Base-by-base conservation (phyloP, 176 grass and related monocot genomes). In the Ampelocalamus luodianensis region DNA sequence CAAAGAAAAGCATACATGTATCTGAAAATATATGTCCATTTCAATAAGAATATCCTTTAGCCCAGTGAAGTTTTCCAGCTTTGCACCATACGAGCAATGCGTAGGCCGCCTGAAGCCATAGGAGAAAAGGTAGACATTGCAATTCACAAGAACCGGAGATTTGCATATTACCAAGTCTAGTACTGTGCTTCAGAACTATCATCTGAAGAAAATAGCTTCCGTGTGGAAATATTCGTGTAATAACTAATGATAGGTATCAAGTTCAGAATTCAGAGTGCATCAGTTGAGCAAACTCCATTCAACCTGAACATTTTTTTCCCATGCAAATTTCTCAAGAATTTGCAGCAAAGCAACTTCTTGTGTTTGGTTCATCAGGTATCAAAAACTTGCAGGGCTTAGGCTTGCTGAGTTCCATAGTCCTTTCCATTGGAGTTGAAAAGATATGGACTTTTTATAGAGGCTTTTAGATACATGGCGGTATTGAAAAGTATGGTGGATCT, bases 41-140 rank as follows among this genome's bases (percentile, higher is more conserved):
- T n/a, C n/a, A n/a, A n/a, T 36, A 65, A 92, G 90, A 73, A 92
- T 74, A 17, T 92, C 86, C 58, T 65, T 92, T 24, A 83, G 34
- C 8, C 42, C 77, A 68, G 16, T 74, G 55, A 81, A 89, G 34
- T 79, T 74, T 50, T 89, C 71, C 16, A 86, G 51, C 42, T 89
- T 67, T 73, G 75, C 66, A 55, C 90, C 87, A 27, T 5, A 64
- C 67, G 2, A 92, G 53, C 80, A 92, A 74, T 17, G 90, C 86
- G 6, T 73, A 83, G 26, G 71, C 90, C 67, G 89, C 82, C 90
- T 92, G 39, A 50, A 79, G 39, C 4, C 50, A 17, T n/a, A 29
- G 4, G 10, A 44, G 5, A 80, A 38, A 68, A 86, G 4, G 1
- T 86, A 32, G 60, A 5, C 1, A 32, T 5, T 36, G 22, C 6